Evolutionary conservation across 768 basidiomycete species (phyloP), one percentile per base, ranked within the genome.

Genomic region (Russula earlei): DNA sequence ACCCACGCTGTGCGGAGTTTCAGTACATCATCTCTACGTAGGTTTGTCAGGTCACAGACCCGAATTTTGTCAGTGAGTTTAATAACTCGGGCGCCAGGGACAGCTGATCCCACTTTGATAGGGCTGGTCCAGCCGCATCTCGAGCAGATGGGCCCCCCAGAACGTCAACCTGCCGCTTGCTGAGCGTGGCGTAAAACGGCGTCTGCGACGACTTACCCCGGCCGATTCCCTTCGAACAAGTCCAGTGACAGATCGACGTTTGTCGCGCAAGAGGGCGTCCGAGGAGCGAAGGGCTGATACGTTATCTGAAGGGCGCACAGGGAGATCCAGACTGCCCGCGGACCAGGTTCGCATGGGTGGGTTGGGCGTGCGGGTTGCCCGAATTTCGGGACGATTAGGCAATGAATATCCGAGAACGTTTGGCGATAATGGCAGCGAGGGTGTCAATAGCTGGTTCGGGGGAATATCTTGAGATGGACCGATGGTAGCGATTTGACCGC

Each of bases 41-140:
- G 25, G 51, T 27, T 11, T 15, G 42, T 52, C 55, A 43, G 57
- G 36, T 10, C 34, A 73, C 85, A 74, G 62, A 95, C 93, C 94
- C 95, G 67, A 96, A 98, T 71, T 94, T 95, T 59, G 78, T 83
- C 59, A 98, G 77, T 41, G 91, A 92, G 50, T 91, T 79, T 64
- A 96, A 75, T 11, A 98, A 74, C 62, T 97, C 95, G 42, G 90
- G 84, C 11, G 87, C 82, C 33, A 97, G 76, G 54, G 83, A 77
- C 45, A 98, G 70, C 65, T 96, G 91, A 59, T 98, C 95, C 95
- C 95, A 98, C 71, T 97, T 97, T 52, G 91, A 87, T 45, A 96
- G 80, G 55, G 87, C 75, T 10, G 92, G 85, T 15, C 91, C 90
- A 11, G 40, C 38, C 57, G 72, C 74, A 64, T 89, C 88, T 59